A percentile compares a stretch with the other conserved stretches of the same genome.
These are phyloP conservation scores for Prunus fruticosa DNA, from an alignment of 306 rosid genomes.

Conservation along the genomic window DNA sequence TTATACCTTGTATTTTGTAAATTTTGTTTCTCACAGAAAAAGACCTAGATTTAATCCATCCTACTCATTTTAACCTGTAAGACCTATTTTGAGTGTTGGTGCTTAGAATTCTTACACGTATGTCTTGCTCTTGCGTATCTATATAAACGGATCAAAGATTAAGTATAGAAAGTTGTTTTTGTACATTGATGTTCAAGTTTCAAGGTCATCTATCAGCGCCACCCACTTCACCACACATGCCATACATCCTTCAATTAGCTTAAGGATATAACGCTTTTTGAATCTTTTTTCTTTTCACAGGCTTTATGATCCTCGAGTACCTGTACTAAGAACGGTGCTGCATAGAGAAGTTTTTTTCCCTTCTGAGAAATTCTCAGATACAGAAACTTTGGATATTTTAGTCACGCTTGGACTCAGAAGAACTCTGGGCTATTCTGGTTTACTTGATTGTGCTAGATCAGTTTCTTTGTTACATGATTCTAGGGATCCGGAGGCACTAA, in stretches of 20 bases:
- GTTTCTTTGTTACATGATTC: conserved; percentile 65
- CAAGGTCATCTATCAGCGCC: background rate
- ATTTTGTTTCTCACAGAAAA: background rate
- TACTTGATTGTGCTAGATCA: conserved; percentile 91
- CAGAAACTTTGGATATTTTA: conserved; percentile 67
- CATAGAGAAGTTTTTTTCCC: conserved; percentile 72
- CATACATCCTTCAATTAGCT: conserved; percentile 6
- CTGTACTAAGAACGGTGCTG: conserved; percentile 61
- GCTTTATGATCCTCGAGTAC: conserved; percentile 94
- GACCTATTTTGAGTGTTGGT: background rate
- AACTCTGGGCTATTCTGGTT: conserved; percentile 82
- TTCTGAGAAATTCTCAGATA: conserved; percentile 64
- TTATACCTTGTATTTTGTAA: background rate
- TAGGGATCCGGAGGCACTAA: conserved; percentile 47
- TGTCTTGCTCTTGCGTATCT: background rate
- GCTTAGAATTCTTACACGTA: background rate
- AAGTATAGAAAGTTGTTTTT: too few relatives aligned
- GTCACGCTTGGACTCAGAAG: conserved; percentile 78
- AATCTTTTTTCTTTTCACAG: conserved; percentile 46
- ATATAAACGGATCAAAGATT: too few relatives aligned
- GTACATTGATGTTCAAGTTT: background rate
- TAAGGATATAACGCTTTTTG: conserved; percentile 9
- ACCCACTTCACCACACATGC: background rate
- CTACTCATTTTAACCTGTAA: background rate
- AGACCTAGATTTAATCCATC: background rate